A percentile compares a stretch with the other conserved stretches of the same genome.
Conservation (phyloP, 192 early-diverging fungal species). For the Umbelopsis sp. region DNA sequence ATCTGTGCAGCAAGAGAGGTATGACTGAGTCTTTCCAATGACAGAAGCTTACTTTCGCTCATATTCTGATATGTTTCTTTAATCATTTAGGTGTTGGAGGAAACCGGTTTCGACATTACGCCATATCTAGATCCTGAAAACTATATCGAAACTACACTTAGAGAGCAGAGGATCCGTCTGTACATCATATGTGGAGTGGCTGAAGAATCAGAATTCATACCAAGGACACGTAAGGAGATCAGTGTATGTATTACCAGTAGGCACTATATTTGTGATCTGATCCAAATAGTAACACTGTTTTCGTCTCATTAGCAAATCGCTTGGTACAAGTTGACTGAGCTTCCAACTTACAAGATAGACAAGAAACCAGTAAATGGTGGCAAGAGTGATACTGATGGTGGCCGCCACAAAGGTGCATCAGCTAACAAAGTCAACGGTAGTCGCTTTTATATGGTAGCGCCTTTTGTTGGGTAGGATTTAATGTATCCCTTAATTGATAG, state of each 20-base stretch:
- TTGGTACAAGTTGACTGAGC: constrained; percentile 68
- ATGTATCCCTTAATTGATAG: not conserved
- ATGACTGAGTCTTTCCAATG: not conserved
- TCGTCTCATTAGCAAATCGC: constrained; percentile 51
- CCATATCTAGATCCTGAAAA: constrained; percentile 72
- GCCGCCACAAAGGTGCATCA: constrained; percentile 11
- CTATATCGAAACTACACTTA: constrained; percentile 85
- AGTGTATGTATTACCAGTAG: constrained; percentile 58
- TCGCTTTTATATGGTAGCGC: constrained; percentile 73
- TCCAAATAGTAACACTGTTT: not conserved
- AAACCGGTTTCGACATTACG: constrained; percentile 91
- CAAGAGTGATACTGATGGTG: constrained; percentile 3
- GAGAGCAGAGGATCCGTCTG: constrained; percentile 87
- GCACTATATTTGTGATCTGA: not conserved
- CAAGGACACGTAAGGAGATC: constrained; percentile 93
- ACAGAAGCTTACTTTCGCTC: not conserved
- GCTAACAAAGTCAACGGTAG: constrained; percentile 43
- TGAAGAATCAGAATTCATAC: constrained; percentile 77
- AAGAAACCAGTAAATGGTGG: constrained; percentile 22
- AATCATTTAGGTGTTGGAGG: constrained; percentile 75
- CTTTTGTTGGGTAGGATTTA: constrained; percentile 61
- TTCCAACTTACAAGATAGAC: constrained; percentile 57
- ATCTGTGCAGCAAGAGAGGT: constrained; percentile 93
- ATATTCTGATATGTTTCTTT: not conserved
- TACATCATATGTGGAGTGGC: constrained; percentile 90